Evolutionary conservation across 2,329 filamentous ascomycete genomes (phyloP).

Genomic region (Blastomyces emzantsi): DNA sequence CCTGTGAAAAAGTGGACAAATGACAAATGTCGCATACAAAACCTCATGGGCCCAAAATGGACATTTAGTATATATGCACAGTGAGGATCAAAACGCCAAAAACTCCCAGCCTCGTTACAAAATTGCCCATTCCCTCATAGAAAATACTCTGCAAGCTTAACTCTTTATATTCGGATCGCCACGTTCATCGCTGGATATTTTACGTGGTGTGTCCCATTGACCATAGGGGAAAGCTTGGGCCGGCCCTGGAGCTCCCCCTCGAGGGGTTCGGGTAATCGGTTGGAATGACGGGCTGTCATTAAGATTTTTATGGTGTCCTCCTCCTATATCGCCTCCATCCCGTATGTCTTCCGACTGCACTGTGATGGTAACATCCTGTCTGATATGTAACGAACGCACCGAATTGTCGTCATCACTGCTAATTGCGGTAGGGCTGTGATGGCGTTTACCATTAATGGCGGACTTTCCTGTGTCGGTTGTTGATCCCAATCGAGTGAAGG

Average conservation of each 20-base stretch:
- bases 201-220: background rate
- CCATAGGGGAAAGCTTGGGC: background rate
- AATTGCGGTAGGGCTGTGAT: slow-evolving; percentile 20
- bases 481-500: slow-evolving; percentile 22
- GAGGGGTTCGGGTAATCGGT: background rate
- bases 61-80: background rate
- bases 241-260: background rate
- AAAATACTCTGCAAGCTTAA: background rate
- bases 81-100: background rate
- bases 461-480: slow-evolving; percentile 16
- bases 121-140: background rate
- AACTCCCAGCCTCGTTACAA: background rate
- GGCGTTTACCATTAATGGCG: slow-evolving; percentile 25
- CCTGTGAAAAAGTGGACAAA: background rate
- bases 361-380: slow-evolving; percentile 33
- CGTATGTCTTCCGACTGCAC: slow-evolving; percentile 13
- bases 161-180: background rate
- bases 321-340: background rate
- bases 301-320: background rate
- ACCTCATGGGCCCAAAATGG: background rate
- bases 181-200: background rate
- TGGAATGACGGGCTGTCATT: background rate
- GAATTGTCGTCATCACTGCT: slow-evolving; percentile 27
- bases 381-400: slow-evolving; percentile 30
- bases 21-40: background rate